phyloP scores from a whole-genome alignment of 148 eudicot genomes.

The Salicornia ramosissima region DNA sequence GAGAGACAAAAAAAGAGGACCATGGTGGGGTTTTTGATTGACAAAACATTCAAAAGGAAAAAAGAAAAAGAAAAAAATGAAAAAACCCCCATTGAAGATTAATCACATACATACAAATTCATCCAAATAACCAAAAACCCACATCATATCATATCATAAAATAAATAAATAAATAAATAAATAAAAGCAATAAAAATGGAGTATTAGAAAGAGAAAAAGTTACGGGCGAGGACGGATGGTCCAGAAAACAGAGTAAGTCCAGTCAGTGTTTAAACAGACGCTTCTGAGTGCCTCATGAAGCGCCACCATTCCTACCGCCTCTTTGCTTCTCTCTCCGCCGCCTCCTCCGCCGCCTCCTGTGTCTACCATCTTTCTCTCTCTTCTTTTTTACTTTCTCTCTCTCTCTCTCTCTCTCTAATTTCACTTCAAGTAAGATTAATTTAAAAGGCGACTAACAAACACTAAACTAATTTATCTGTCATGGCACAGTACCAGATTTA shows the following conservation, averaged over 20 bases:
- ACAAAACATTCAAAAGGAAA: background rate
- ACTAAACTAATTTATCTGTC: background rate
- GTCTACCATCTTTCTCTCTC: constrained; percentile 64
- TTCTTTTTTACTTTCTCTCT: constrained; percentile 18
- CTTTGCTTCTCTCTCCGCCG: constrained; percentile 76
- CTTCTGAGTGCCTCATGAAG: constrained; percentile 91
- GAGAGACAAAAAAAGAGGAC: constrained; percentile 11
- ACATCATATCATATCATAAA: background rate
- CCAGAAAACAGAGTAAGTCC: constrained; percentile 99
- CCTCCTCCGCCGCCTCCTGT: constrained; percentile 52
- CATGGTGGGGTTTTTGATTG: constrained; percentile 11
- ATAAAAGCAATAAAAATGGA: background rate
- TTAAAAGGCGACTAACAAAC: background rate
- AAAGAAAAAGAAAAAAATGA: background rate
- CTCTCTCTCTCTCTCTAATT: constrained; percentile 17
- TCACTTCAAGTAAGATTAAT: no score
- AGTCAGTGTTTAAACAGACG: constrained; percentile 80
- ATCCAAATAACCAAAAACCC: background rate
- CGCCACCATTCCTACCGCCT: constrained; percentile 98
- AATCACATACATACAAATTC: background rate
- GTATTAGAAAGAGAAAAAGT: background rate
- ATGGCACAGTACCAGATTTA: background rate
- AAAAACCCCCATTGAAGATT: background rate
- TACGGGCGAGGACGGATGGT: constrained; percentile 98
- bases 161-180: background rate